Evolutionary conservation across 1,284 basidiomycete genomes (phyloP).

Genomic region (Sphagnurus paluster): DNA sequence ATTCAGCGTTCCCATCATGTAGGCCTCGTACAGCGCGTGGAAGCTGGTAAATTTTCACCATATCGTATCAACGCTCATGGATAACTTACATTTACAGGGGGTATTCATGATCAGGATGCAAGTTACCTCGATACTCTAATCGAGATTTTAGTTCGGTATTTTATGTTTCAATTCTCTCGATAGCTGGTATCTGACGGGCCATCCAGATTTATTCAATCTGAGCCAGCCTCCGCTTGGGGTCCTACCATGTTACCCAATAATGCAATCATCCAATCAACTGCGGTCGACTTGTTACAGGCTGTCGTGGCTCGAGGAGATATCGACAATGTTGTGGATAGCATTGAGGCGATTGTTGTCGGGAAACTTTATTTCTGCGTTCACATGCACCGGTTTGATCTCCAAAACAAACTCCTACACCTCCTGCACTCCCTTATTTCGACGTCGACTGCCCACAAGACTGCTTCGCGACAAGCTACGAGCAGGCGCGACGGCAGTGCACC

Average conservation of each 20-base stretch:
- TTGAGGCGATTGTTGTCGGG: constrained; percentile 73
- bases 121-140: constrained; percentile 78
- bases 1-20: constrained; percentile 64
- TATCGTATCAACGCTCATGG: background rate
- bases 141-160: constrained; percentile 68
- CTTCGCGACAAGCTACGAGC: constrained; percentile 27
- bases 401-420: constrained; percentile 91
- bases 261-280: constrained; percentile 66
- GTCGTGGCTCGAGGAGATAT: constrained; percentile 82
- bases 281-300: constrained; percentile 82
- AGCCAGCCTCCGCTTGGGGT: constrained; percentile 53
- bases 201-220: constrained; percentile 73
- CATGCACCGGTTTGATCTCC: constrained; percentile 70
- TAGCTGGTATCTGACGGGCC: constrained; percentile 5
- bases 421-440: constrained; percentile 83
- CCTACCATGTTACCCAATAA: constrained; percentile 63
- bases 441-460: constrained; percentile 34
- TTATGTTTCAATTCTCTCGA: constrained; percentile 4
- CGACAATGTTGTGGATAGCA: constrained; percentile 54
- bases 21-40: constrained; percentile 59
- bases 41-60: constrained; percentile 44
- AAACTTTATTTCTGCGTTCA: constrained; percentile 80
- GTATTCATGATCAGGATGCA: constrained; percentile 50
- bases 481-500: constrained; percentile 30
- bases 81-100: constrained; percentile 36